A percentile compares a stretch with the other conserved stretches of the same genome.
Evolutionary conservation across 495 filamentous ascomycete genomes (phyloP).

Genomic region (Cryomyces minteri): DNA sequence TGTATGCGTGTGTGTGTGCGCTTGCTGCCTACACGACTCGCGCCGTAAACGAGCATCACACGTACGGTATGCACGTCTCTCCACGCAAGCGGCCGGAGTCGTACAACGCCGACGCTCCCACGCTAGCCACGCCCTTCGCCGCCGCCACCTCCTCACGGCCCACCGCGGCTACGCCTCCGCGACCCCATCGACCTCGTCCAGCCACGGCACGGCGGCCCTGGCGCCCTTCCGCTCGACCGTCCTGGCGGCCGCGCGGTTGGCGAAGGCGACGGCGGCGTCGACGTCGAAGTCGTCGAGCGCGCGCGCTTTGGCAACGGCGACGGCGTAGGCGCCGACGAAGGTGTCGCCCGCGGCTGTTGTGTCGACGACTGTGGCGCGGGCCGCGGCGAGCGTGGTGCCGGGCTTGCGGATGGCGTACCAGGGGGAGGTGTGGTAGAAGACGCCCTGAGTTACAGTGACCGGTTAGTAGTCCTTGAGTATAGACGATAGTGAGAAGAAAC

Average conservation of each 20-base stretch:
- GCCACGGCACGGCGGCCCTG: conserved; percentile 79
- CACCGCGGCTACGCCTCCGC: too few relatives aligned
- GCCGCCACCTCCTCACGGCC: too few relatives aligned
- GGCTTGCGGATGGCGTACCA: conserved; percentile 2
- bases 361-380: conserved; percentile 51
- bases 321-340: conserved; percentile 77
- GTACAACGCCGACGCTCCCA: too few relatives aligned
- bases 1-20: too few relatives aligned
- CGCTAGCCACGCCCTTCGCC: too few relatives aligned
- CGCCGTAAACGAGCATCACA: too few relatives aligned
- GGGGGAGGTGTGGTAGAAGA: conserved; percentile 12
- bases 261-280: conserved; percentile 36
- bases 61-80: too few relatives aligned
- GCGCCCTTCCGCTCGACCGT: conserved; percentile 65
- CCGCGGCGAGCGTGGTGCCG: conserved; percentile 1
- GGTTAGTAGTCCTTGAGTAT: too few relatives aligned
- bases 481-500: background rate
- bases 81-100: too few relatives aligned
- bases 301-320: conserved; percentile 29
- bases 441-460: conserved; percentile 4
- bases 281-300: conserved; percentile 15
- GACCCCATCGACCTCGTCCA: conserved; percentile 34
- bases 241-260: conserved; percentile 54
- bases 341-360: conserved; percentile 93
- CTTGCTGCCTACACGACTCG: too few relatives aligned